These are phyloP conservation scores for Strigomonas galati DNA, from an alignment of 208 protist genomes.

Conservation along the genomic window DNA sequence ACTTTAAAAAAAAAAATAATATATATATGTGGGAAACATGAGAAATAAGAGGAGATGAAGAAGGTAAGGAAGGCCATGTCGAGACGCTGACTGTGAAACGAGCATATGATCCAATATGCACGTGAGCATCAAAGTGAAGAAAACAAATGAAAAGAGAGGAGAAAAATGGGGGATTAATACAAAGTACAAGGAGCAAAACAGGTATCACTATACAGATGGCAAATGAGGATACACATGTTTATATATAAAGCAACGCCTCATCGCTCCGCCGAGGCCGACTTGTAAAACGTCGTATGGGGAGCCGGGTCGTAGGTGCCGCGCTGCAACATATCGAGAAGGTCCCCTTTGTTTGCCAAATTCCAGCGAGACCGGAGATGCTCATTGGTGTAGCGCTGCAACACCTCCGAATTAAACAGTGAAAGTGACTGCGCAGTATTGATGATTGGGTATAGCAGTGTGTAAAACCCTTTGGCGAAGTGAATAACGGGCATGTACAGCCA, in stretches of 20 bases:
- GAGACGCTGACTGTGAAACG: no score
- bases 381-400: slow-evolving; percentile 50
- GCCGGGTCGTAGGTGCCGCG: slow-evolving; percentile 56
- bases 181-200: not conserved
- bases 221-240: no score
- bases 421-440: slow-evolving; percentile 76
- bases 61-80: no score
- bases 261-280: no score
- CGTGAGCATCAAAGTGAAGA: not conserved
- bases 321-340: slow-evolving; percentile 72
- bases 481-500: slow-evolving; percentile 82
- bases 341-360: slow-evolving; percentile 31
- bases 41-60: no score
- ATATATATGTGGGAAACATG: no score
- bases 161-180: no score
- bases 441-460: slow-evolving; percentile 69
- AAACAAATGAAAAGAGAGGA: not conserved
- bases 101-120: no score
- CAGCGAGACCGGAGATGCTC: slow-evolving; percentile 31
- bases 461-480: slow-evolving; percentile 81
- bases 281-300: slow-evolving; percentile 2
- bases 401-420: slow-evolving; percentile 76
- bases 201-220: no score
- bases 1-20: no score
- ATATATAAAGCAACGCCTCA: no score